Evolutionary conservation across 192 early-diverging fungal species (phyloP).

Genomic region (Dissophora ornata): DNA sequence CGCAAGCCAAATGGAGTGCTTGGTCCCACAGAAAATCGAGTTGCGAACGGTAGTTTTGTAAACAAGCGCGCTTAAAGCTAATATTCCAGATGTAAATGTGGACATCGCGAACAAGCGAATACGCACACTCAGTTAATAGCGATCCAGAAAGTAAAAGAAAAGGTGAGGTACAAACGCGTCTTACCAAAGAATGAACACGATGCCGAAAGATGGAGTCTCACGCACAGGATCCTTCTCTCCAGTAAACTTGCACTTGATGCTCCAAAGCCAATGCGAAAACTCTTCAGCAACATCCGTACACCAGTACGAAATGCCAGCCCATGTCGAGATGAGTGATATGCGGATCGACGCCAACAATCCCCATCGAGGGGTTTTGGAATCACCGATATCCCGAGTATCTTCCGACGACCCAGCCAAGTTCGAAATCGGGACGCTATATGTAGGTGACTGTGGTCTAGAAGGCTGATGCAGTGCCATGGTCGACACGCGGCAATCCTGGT

Average conservation of each 20-base stretch:
- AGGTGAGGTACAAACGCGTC: too few species aligned
- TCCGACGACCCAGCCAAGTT: slow-evolving; percentile 18
- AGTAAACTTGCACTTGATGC: slow-evolving; percentile 41
- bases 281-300: slow-evolving; percentile 26
- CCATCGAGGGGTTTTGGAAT: background rate
- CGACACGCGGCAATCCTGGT: slow-evolving; percentile 30
- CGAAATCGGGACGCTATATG: slow-evolving; percentile 29
- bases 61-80: slow-evolving; percentile 55
- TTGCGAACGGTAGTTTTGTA: slow-evolving; percentile 63
- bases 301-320: slow-evolving; percentile 29
- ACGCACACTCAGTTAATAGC: too few species aligned
- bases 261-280: slow-evolving; percentile 42
- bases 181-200: slow-evolving; percentile 42
- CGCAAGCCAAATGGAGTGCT: slow-evolving; percentile 64
- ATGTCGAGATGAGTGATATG: slow-evolving; percentile 31
- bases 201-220: slow-evolving; percentile 56
- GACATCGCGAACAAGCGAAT: background rate
- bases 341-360: slow-evolving; percentile 20
- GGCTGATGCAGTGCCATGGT: slow-evolving; percentile 45
- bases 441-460: slow-evolving; percentile 33
- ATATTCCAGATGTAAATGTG: slow-evolving; percentile 25
- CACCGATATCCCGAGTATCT: slow-evolving; percentile 5
- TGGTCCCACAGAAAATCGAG: slow-evolving; percentile 60
- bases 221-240: slow-evolving; percentile 52
- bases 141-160: slow-evolving; percentile 1